Conservation (phyloP, 306 rosid species). For the Amphicarpaea edgeworthii region DNA sequence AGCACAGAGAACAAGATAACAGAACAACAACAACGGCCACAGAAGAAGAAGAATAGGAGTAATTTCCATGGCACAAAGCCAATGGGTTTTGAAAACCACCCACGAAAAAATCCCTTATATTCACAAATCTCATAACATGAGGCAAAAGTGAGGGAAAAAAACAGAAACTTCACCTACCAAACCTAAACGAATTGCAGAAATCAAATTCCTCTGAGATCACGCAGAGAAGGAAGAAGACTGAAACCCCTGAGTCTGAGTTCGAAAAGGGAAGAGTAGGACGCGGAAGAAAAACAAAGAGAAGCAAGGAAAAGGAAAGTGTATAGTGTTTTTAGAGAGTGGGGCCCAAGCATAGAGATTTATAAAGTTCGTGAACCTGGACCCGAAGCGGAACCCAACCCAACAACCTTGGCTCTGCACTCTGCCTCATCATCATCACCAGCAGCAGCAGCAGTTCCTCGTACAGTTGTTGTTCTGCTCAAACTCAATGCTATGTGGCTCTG, state of each 20-base stretch:
- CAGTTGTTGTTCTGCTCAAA: not conserved
- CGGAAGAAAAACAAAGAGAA: too few relatives aligned
- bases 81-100: slow-evolving; percentile 12
- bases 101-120: not conserved
- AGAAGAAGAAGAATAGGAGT: not conserved
- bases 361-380: not conserved
- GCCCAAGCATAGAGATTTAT: not conserved
- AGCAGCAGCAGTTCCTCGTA: not conserved
- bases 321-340: not conserved
- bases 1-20: slow-evolving; percentile 41
- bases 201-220: too few relatives aligned
- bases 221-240: too few relatives aligned
- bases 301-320: not conserved
- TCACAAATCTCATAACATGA: not conserved
- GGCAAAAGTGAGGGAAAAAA: not conserved
- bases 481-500: not conserved
- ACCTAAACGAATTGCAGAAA: slow-evolving; percentile 7
- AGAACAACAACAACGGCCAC: slow-evolving; percentile 10
- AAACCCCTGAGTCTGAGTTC: too few relatives aligned
- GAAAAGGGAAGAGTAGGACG: not conserved
- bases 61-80: slow-evolving; percentile 24
- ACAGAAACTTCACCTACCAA: not conserved
- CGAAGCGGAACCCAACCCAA: not conserved
- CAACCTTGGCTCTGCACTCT: not conserved
- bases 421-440: too few relatives aligned